Evolutionary conservation across 2,329 filamentous ascomycete species (phyloP).

Genomic region (Exophiala dermatitidis): DNA sequence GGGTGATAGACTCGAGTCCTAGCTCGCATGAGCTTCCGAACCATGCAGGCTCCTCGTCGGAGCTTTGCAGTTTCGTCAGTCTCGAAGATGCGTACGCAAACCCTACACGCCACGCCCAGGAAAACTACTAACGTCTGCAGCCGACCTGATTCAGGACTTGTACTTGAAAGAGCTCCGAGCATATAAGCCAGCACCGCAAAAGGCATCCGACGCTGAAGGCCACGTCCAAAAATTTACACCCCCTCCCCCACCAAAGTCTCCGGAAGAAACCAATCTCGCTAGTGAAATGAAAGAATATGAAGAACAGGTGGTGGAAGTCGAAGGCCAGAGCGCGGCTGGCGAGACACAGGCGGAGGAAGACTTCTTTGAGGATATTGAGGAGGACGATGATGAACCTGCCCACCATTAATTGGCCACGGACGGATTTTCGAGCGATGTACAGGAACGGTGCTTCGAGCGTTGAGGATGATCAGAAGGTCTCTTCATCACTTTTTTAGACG

Average conservation of each 20-base stretch:
- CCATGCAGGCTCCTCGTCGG: conserved; percentile 46
- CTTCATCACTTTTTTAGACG: background rate
- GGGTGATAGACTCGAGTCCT: conserved; percentile 51
- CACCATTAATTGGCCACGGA: conserved; percentile 18
- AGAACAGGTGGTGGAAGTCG: conserved; percentile 85
- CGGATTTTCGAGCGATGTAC: background rate
- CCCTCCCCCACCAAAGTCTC: conserved; percentile 75
- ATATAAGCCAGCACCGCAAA: conserved; percentile 81
- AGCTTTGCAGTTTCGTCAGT: conserved; percentile 55
- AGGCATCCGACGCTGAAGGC: conserved; percentile 79
- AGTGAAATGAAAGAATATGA: conserved; percentile 92
- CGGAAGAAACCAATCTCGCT: conserved; percentile 90
- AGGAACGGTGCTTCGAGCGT: conserved; percentile 14
- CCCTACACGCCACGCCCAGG: background rate
- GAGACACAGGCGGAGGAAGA: conserved; percentile 55
- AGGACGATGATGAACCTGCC: conserved; percentile 45
- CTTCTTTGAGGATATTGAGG: conserved; percentile 73
- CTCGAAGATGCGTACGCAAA: conserved; percentile 53
- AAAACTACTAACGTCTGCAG: conserved; percentile 43
- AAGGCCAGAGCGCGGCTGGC: conserved; percentile 66
- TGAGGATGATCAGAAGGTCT: conserved; percentile 10
- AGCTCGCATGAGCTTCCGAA: conserved; percentile 44
- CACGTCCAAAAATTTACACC: conserved; percentile 81
- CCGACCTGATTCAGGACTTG: conserved; percentile 94
- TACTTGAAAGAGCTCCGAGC: conserved; percentile 93